Base-by-base conservation (phyloP, 164 flowering plant genomes). In the Kalanchoe fedtschenkoi region DNA sequence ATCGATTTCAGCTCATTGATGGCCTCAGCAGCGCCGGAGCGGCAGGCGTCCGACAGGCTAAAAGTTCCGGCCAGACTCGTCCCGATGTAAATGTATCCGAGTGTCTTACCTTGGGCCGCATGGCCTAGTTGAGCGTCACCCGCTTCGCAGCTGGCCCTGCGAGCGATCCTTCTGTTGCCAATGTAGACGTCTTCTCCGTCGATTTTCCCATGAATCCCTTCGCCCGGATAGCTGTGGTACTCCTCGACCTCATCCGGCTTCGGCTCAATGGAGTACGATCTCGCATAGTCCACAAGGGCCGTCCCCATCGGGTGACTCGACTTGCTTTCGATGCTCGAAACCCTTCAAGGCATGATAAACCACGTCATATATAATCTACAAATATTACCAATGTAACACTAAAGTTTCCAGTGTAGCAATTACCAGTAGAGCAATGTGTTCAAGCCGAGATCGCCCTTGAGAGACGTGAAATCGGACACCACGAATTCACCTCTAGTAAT, bases 271-370 rank as follows among this genome's bases (percentile, higher is more conserved):
- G 79, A 70, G 29, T 62, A 73, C 0, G 71, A 66, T 34, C 65
- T 66, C 57, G 80, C 89, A 38, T 83, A 84, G 51, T 86, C 87
- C 3, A 90, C 77, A n/a, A 93, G 77, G 10, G 97, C 89, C 16
- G 71, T 79, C 15, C 97, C 96, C 85, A 93, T 79, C 66, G 97
- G 96, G 75, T 93, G 99, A 69, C 95, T 83, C 10, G 99, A 90
- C 72, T 88, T 93, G 62, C 95, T 81, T 77, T 93, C 99, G 9
- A 90, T 80, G 80, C 99, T 93, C 43, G 99, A 77, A 37, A 88
- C 86, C 99, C 99, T 93, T 66, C 56, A 57, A 71, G 44, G 6
- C 13, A 38, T 56, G 1, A 41, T 19, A 14, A 34, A 42, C 46
- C n/a, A 42, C n/a, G 14, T 42, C 1, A 13, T n/a, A n/a, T n/a